These are phyloP conservation scores for Puccinia hordei DNA, from an alignment of 1,284 basidiomycete genomes.

Conservation along the genomic window DNA sequence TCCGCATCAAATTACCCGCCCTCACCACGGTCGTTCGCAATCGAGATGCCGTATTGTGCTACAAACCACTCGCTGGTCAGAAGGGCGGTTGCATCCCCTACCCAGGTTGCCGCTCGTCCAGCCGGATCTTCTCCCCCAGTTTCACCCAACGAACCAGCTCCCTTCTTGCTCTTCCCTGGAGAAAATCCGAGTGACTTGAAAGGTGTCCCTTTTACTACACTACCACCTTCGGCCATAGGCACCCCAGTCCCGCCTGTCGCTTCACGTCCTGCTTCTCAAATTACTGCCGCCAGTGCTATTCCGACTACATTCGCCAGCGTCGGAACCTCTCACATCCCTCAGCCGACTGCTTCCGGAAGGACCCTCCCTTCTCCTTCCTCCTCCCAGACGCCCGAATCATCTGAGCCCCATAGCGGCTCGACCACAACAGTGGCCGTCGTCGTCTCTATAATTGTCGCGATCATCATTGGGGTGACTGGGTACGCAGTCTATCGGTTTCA, in stretches of 20 bases:
- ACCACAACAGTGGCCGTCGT: conserved; percentile 24
- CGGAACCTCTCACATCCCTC: conserved; percentile 1
- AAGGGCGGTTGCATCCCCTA: conserved; percentile 8
- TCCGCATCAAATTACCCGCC: neutral
- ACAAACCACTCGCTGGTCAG: neutral
- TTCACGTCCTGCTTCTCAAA: neutral
- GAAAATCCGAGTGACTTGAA: conserved; percentile 35
- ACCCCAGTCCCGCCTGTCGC: neutral
- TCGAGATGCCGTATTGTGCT: conserved; percentile 34
- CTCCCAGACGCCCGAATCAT: conserved; percentile 7
- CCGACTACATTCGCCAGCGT: neutral
- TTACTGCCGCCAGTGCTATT: neutral
- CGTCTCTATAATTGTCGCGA: neutral
- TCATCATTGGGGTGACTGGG: conserved; percentile 1
- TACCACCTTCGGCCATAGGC: neutral
- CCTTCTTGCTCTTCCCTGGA: conserved; percentile 22
- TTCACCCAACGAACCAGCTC: neutral
- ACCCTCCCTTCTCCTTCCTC: neutral
- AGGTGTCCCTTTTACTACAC: conserved; percentile 22
- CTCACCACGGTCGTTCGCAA: neutral
- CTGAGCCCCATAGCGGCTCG: neutral
- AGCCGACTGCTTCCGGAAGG: conserved; percentile 4
- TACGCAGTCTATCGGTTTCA: conserved; percentile 34
- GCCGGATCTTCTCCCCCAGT: neutral
- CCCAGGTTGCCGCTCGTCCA: neutral